phyloP scores from a whole-genome alignment of 2,329 filamentous ascomycete species.

The Apiospora aurea region DNA sequence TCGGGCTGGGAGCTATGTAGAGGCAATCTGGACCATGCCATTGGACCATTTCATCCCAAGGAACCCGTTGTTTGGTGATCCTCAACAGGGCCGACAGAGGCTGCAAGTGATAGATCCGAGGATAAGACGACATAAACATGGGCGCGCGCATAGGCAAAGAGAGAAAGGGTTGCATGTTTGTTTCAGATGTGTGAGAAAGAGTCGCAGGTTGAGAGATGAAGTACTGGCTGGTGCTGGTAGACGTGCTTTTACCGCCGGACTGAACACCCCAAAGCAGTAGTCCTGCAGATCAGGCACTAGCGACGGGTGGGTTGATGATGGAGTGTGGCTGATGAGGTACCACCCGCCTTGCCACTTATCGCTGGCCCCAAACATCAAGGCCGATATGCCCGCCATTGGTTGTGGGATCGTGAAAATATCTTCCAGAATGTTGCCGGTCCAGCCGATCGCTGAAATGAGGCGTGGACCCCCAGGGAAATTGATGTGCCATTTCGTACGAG shows the following conservation, averaged over 20 bases:
- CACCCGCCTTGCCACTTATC: not conserved
- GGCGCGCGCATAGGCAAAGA: conserved; percentile 8
- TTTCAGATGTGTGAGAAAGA: conserved; percentile 24
- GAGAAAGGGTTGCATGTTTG: conserved; percentile 3
- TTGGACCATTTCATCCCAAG: not conserved
- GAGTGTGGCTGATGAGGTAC: conserved; percentile 16
- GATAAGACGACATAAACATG: not conserved
- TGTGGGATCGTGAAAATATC: conserved; percentile 18
- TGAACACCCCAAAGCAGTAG: conserved; percentile 20
- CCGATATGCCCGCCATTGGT: not conserved
- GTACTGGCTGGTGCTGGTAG: not conserved
- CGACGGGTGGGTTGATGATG: not conserved
- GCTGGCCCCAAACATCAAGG: not conserved
- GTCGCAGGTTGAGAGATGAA: conserved; percentile 23
- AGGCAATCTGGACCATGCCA: not conserved
- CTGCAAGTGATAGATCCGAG: not conserved
- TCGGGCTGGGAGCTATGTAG: not conserved
- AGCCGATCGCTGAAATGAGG: conserved; percentile 17
- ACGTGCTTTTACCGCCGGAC: conserved; percentile 13
- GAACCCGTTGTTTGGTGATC: not conserved
- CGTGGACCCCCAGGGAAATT: conserved; percentile 9
- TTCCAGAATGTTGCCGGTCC: conserved; percentile 11
- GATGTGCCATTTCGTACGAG: conserved; percentile 14
- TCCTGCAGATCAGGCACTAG: conserved; percentile 16
- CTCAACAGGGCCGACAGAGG: conserved; percentile 13